phyloP scores from a whole-genome alignment of 108 stramenopile genomes.

The Mediolabrus comicus region DNA sequence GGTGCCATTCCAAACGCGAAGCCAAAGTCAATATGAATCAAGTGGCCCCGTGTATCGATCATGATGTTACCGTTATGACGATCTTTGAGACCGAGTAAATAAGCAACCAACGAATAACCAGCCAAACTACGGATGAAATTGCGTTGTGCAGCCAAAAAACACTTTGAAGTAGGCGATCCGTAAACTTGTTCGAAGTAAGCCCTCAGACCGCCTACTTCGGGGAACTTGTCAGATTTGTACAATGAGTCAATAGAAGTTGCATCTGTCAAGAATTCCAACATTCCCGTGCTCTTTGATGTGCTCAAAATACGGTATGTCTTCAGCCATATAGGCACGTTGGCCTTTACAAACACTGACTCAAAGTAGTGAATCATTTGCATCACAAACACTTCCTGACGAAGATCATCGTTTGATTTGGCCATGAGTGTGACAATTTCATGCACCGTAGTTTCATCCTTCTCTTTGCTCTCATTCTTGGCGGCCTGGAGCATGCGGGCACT shows the following conservation, averaged over 20 bases:
- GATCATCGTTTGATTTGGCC: conserved; percentile 97
- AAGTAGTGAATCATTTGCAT: conserved; percentile 98
- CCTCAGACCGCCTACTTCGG: conserved; percentile 78
- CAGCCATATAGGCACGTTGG: conserved; percentile 87
- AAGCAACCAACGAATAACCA: conserved; percentile 90
- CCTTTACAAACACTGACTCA: conserved; percentile 89
- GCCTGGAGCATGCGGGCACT: conserved; percentile 76
- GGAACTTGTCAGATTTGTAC: conserved; percentile 91
- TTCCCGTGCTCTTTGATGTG: conserved; percentile 88
- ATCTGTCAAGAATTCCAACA: conserved; percentile 91
- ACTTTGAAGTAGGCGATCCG: conserved; percentile 71
- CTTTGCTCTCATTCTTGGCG: conserved; percentile 34
- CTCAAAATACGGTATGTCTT: conserved; percentile 96
- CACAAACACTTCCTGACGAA: conserved; percentile 96
- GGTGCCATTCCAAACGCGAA: conserved; percentile 98
- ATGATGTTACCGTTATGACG: conserved; percentile 99
- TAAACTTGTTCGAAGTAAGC: conserved; percentile 88
- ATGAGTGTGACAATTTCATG: conserved; percentile 78
- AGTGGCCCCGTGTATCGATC: conserved; percentile 92
- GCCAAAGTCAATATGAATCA: conserved; percentile 99
- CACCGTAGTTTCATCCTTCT: conserved; percentile 37
- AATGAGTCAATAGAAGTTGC: conserved; percentile 94
- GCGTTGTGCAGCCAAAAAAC: conserved; percentile 87
- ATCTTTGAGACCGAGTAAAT: conserved; percentile 96
- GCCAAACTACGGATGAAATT: conserved; percentile 90